A percentile compares a stretch with the other conserved stretches of the same genome.
phyloP scores from a whole-genome alignment of 495 filamentous ascomycete species.

The Chaetomium tenue region DNA sequence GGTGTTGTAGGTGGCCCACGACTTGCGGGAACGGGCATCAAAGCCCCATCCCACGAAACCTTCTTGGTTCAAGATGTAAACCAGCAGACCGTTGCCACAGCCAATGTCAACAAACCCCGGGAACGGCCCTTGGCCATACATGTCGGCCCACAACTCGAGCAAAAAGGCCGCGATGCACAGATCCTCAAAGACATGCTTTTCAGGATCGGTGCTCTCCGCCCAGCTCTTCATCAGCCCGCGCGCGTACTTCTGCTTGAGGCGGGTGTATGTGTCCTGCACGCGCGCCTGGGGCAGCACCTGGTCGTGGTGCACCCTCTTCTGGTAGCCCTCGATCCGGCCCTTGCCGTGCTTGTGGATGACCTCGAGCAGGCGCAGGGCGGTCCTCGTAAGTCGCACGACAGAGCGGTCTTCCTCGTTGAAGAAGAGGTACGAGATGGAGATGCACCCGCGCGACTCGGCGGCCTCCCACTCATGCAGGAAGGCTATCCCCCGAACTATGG shows the following conservation, averaged over 20 bases:
- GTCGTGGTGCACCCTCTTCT: slow-evolving; percentile 75
- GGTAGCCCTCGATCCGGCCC: slow-evolving; percentile 59
- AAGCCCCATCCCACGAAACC: slow-evolving; percentile 88
- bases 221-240: slow-evolving; percentile 62
- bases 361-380: slow-evolving; percentile 65
- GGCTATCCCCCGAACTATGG: slow-evolving; percentile 66
- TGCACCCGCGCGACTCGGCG: slow-evolving; percentile 40
- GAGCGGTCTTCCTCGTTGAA: slow-evolving; percentile 49
- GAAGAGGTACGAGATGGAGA: slow-evolving; percentile 68
- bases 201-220: slow-evolving; percentile 82
- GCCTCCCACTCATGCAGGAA: slow-evolving; percentile 64
- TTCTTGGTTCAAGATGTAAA: slow-evolving; percentile 76
- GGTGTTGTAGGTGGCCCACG: slow-evolving; percentile 70
- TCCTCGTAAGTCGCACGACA: slow-evolving; percentile 61
- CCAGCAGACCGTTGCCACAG: slow-evolving; percentile 92
- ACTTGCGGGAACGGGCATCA: slow-evolving; percentile 78
- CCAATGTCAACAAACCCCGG: slow-evolving; percentile 95
- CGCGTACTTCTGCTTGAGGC: slow-evolving; percentile 77
- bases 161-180: slow-evolving; percentile 89
- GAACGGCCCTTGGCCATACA: slow-evolving; percentile 66
- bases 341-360: slow-evolving; percentile 76
- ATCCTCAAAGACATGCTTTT: slow-evolving; percentile 94
- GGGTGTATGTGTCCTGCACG: slow-evolving; percentile 76
- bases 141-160: slow-evolving; percentile 85
- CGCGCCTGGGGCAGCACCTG: slow-evolving; percentile 67